Evolutionary conservation across 192 early-diverging fungal genomes (phyloP).

Genomic region (Coemansia sp.): DNA sequence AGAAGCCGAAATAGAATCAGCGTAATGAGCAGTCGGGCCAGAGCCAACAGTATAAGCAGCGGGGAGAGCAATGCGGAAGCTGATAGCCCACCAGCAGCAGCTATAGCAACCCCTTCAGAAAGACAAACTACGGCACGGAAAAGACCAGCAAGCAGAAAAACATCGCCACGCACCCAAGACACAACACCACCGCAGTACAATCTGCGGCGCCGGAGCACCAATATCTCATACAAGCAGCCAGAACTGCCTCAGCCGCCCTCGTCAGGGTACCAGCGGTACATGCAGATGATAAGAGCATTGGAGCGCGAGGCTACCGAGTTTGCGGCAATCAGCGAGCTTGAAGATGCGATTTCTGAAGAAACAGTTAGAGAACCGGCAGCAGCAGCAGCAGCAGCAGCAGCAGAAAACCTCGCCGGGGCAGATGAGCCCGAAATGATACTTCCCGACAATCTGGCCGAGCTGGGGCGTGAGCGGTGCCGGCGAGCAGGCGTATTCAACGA

Average conservation of each 20-base stretch:
- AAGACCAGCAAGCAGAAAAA: too few relatives aligned
- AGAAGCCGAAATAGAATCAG: too few relatives aligned
- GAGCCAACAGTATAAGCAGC: too few relatives aligned
- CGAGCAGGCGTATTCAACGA: constrained; percentile 7
- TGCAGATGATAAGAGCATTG: neutral
- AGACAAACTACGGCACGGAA: too few relatives aligned
- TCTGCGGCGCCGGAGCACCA: constrained; percentile 5
- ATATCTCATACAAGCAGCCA: constrained; percentile 10
- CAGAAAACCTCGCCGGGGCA: neutral
- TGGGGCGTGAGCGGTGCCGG: constrained; percentile 22
- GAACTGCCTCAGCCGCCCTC: neutral
- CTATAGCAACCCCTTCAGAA: too few relatives aligned
- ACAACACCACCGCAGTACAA: too few relatives aligned
- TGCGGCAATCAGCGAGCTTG: constrained; percentile 7
- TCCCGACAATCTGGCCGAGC: constrained; percentile 20
- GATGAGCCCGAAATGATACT: constrained; percentile 22
- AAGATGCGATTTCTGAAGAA: neutral
- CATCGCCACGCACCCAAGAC: too few relatives aligned
- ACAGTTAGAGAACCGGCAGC: neutral
- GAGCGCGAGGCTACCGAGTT: constrained; percentile 12
- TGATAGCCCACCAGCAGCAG: too few relatives aligned
- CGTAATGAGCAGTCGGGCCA: too few relatives aligned
- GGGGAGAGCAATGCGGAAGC: too few relatives aligned
- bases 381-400: neutral
- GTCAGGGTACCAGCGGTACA: neutral